phyloP scores from a whole-genome alignment of 2,329 filamentous ascomycete species.

The Pyrenochaeta sp. region DNA sequence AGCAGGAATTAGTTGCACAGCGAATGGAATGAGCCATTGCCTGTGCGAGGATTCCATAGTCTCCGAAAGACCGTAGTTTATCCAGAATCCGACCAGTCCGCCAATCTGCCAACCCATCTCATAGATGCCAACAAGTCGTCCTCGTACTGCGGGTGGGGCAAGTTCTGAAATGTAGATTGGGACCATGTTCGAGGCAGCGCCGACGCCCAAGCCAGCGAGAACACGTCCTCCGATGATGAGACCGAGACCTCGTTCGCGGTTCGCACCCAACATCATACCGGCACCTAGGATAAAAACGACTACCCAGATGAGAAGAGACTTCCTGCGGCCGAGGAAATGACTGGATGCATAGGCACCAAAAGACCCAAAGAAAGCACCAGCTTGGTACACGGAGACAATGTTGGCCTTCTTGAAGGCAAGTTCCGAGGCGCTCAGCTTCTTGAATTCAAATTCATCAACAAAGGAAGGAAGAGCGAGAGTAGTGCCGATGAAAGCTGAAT shows the following conservation, averaged over 20 bases:
- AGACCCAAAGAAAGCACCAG: slow-evolving; percentile 81
- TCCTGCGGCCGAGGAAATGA: slow-evolving; percentile 72
- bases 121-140: slow-evolving; percentile 62
- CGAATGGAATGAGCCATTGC: slow-evolving; percentile 63
- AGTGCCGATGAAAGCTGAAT: slow-evolving; percentile 78
- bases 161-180: slow-evolving; percentile 67
- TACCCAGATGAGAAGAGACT: slow-evolving; percentile 68
- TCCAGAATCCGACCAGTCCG: slow-evolving; percentile 43
- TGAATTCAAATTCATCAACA: slow-evolving; percentile 71
- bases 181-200: slow-evolving; percentile 63
- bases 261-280: slow-evolving; percentile 71
- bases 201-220: slow-evolving; percentile 64
- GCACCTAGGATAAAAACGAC: slow-evolving; percentile 73
- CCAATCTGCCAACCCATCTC: slow-evolving; percentile 60
- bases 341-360: slow-evolving; percentile 64
- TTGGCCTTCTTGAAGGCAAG: slow-evolving; percentile 72
- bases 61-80: slow-evolving; percentile 55
- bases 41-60: slow-evolving; percentile 53
- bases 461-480: slow-evolving; percentile 77
- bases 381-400: slow-evolving; percentile 83
- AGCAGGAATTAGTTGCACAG: slow-evolving; percentile 72
- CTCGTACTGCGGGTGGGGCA: slow-evolving; percentile 65
- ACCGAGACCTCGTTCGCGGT: slow-evolving; percentile 57
- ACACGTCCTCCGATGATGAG: slow-evolving; percentile 65
- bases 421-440: slow-evolving; percentile 53